A percentile compares a stretch with the other conserved stretches of the same genome.
Evolutionary conservation across 164 flowering plant genomes (phyloP).

Genomic region (Magnolia kwangsiensis): DNA sequence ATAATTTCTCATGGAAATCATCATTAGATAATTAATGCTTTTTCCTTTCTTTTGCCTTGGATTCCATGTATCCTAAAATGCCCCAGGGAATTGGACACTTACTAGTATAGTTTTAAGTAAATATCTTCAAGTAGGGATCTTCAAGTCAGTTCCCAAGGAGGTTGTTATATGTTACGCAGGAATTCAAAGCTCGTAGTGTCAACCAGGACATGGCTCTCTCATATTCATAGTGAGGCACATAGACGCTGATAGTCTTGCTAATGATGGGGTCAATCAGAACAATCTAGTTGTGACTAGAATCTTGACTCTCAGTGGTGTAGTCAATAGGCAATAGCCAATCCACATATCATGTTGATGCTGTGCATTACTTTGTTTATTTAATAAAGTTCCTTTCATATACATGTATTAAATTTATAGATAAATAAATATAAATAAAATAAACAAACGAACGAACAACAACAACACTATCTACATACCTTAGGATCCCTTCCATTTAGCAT

Average conservation of each 20-base stretch:
- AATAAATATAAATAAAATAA: no score
- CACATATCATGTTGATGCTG: background rate
- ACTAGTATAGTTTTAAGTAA: background rate
- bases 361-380: background rate
- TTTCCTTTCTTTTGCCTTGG: no score
- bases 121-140: background rate
- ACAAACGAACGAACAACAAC: no score
- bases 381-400: background rate
- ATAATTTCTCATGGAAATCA: no score
- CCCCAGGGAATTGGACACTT: background rate
- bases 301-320: background rate
- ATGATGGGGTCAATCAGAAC: no score
- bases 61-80: no score
- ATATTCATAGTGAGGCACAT: no score
- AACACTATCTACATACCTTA: constrained; percentile 49
- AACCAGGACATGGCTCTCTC: background rate
- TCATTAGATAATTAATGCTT: no score
- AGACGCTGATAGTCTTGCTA: no score
- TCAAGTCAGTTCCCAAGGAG: background rate
- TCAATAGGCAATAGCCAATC: background rate
- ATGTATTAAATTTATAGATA: no score
- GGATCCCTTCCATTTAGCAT: constrained; percentile 93
- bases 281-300: background rate
- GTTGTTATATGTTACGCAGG: background rate
- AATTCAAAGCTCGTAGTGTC: background rate